Conservation (phyloP, 352 stramenopile species). For the Pythium folliculosum region DNA sequence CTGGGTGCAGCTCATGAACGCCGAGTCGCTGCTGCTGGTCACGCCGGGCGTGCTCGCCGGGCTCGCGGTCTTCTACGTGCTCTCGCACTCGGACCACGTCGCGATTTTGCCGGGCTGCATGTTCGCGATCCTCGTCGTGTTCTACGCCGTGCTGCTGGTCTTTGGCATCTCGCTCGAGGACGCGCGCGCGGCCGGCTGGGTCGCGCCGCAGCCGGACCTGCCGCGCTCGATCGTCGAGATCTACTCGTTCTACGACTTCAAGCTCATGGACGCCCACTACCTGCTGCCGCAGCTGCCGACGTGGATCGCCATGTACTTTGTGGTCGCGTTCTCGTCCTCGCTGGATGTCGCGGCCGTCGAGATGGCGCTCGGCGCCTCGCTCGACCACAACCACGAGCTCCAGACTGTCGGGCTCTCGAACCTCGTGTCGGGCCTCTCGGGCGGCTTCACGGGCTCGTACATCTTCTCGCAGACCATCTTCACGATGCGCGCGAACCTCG, state of each 20-base stretch:
- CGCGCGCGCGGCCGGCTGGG: slow-evolving; percentile 91
- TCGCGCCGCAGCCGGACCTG: slow-evolving; percentile 72
- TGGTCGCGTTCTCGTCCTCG: slow-evolving; percentile 97
- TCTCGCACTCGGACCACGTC: slow-evolving; percentile 81
- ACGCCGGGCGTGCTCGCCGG: slow-evolving; percentile 84
- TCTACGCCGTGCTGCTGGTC: slow-evolving; percentile 80
- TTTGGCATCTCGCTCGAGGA: slow-evolving; percentile 84
- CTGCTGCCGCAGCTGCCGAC: slow-evolving; percentile 82
- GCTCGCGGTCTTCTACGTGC: slow-evolving; percentile 81
- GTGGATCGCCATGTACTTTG: slow-evolving; percentile 97
- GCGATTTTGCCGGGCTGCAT: slow-evolving; percentile 89
- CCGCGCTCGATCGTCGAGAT: slow-evolving; percentile 69
- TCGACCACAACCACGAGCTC: slow-evolving; percentile 96
- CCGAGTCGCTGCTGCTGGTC: slow-evolving; percentile 81
- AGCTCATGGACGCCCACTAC: slow-evolving; percentile 58
- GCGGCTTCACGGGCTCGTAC: slow-evolving; percentile 98
- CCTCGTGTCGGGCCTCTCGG: slow-evolving; percentile 93
- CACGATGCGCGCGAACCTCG: slow-evolving; percentile 75
- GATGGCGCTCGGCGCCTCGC: slow-evolving; percentile 91
- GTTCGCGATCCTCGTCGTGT: slow-evolving; percentile 82
- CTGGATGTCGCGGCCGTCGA: slow-evolving; percentile 98
- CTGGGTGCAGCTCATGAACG: slow-evolving; percentile 81
- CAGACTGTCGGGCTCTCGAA: slow-evolving; percentile 96
- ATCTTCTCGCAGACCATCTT: slow-evolving; percentile 98
- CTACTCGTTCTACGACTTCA: slow-evolving; percentile 81